Evolutionary conservation across 2,329 filamentous ascomycete species (phyloP).

Genomic region (Rutstroemia sp.): DNA sequence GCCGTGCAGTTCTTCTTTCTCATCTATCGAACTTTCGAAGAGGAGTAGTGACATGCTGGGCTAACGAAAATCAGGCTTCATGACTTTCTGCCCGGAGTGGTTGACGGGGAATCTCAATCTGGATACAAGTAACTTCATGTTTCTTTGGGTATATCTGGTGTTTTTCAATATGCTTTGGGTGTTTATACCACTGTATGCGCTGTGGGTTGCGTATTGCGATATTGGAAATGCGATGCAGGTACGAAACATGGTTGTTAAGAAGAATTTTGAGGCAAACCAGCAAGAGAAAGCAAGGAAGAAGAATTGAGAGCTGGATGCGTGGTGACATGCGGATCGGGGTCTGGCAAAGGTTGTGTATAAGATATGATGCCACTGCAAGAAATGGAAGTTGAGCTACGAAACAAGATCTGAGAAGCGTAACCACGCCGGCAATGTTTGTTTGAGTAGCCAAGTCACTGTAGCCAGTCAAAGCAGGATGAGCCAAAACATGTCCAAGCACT

Average conservation of each 20-base stretch:
- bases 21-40: neutral
- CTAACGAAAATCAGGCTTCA: constrained; percentile 44
- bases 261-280: constrained; percentile 18
- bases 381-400: neutral
- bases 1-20: neutral
- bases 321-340: neutral
- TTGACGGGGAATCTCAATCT: constrained; percentile 54
- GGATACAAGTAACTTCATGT: constrained; percentile 59
- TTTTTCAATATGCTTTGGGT: constrained; percentile 67
- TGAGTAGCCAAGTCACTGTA: no score
- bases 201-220: constrained; percentile 47
- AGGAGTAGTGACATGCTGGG: neutral
- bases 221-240: constrained; percentile 47
- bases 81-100: constrained; percentile 68
- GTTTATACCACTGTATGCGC: constrained; percentile 51
- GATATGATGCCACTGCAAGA: neutral
- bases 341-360: neutral
- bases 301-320: neutral
- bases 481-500: no score
- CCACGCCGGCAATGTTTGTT: no score
- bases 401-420: no score
- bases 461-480: no score
- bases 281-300: constrained; percentile 17
- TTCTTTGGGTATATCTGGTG: constrained; percentile 53
- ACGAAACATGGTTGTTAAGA: constrained; percentile 24